A percentile compares a stretch with the other conserved stretches of the same genome.
These are phyloP conservation scores for Hanseniaspora nectarophila DNA, from an alignment of 805 yeast species.

Conservation along the genomic window DNA sequence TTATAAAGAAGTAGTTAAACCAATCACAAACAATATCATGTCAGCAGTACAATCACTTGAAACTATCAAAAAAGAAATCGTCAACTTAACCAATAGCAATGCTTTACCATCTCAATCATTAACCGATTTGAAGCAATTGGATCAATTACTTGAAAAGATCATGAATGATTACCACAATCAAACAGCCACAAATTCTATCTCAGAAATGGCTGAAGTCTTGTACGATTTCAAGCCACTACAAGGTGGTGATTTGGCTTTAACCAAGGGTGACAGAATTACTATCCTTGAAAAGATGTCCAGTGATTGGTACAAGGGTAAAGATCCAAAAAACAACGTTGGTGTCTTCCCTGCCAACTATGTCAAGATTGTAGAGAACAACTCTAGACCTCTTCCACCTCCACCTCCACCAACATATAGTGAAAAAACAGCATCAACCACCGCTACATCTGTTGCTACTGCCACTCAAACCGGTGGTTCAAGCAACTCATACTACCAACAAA, in stretches of 20 bases:
- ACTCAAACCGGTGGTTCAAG: slow-evolving; percentile 15
- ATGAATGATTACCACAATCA: slow-evolving; percentile 12
- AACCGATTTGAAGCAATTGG: slow-evolving; percentile 15
- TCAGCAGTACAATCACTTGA: slow-evolving; percentile 8
- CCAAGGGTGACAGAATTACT: slow-evolving; percentile 55
- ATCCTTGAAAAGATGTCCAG: slow-evolving; percentile 62
- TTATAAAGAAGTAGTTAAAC: not conserved
- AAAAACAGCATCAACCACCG: too few relatives aligned
- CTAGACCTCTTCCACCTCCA: slow-evolving; percentile 14
- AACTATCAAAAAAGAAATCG: slow-evolving; percentile 8
- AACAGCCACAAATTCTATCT: slow-evolving; percentile 8
- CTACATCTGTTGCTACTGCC: not conserved
- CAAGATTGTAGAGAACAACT: slow-evolving; percentile 26
- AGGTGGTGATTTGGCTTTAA: slow-evolving; percentile 56
- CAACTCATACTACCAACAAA: slow-evolving; percentile 21
- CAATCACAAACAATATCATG: not conserved
- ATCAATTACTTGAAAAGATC: slow-evolving; percentile 14
- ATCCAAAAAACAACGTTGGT: slow-evolving; percentile 46
- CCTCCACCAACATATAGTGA: slow-evolving; percentile 21
- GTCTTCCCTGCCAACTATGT: slow-evolving; percentile 89
- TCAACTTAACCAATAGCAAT: slow-evolving; percentile 1
- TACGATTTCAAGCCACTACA: slow-evolving; percentile 69
- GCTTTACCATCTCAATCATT: slow-evolving; percentile 3
- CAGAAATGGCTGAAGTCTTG: slow-evolving; percentile 43
- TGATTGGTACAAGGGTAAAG: slow-evolving; percentile 85